Evolutionary conservation across 2,329 filamentous ascomycete species (phyloP).

Genomic region (Paecilomyces dactylethromorphus): DNA sequence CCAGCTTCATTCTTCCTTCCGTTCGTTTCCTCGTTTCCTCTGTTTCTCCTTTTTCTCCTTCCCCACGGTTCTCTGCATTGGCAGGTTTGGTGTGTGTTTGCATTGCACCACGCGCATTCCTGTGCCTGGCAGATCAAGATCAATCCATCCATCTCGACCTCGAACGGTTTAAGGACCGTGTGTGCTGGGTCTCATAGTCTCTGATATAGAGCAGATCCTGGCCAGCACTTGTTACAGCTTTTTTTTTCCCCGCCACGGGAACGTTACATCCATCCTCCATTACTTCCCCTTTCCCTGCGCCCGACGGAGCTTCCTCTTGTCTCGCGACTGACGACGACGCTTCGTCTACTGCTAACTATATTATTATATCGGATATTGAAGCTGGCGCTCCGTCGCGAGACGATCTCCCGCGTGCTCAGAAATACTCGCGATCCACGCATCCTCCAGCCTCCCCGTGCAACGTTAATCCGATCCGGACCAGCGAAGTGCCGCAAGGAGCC

Average conservation of each 20-base stretch:
- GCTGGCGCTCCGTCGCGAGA: too few species aligned
- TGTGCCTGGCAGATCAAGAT: too few species aligned
- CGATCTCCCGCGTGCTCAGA: constrained; percentile 5
- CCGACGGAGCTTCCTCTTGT: too few species aligned
- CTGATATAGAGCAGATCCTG: neutral
- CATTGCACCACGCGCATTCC: neutral
- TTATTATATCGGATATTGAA: too few species aligned
- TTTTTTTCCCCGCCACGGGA: neutral
- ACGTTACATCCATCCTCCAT: too few species aligned
- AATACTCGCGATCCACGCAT: constrained; percentile 26
- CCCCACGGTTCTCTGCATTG: constrained; percentile 10
- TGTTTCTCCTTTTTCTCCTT: constrained; percentile 3
- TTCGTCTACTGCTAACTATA: too few species aligned
- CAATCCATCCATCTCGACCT: too few species aligned
- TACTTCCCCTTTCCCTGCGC: neutral
- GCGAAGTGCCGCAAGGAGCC: constrained; percentile 19
- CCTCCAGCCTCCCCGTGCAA: constrained; percentile 23
- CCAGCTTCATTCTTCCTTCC: neutral
- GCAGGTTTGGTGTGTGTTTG: neutral
- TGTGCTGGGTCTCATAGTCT: neutral
- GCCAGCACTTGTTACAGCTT: neutral
- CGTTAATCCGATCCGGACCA: constrained; percentile 33
- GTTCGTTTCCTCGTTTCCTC: constrained; percentile 8
- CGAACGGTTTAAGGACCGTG: neutral
- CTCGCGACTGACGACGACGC: too few species aligned